Percentiles rank a stretch among this genome's conserved stretches.
Evolutionary conservation across 2,329 filamentous ascomycete genomes (phyloP).

Genomic region (Epichloe bromicola): DNA sequence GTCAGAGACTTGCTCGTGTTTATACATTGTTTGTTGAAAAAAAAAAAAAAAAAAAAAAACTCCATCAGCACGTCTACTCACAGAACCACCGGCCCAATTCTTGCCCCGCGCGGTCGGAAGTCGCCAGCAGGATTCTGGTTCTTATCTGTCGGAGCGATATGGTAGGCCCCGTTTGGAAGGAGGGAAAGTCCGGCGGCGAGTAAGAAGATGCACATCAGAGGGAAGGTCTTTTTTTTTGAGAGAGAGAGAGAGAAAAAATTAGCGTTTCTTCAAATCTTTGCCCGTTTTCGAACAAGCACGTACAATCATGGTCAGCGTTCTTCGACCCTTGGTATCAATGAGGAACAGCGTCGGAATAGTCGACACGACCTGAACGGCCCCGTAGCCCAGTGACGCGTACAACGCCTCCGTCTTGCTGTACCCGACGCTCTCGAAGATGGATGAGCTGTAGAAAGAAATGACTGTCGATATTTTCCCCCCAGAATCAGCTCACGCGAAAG

Average conservation of each 20-base stretch:
- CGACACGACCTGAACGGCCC: constrained; percentile 33
- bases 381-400: constrained; percentile 28
- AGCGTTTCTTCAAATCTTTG: neutral
- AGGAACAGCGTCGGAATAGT: constrained; percentile 18
- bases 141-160: constrained; percentile 8
- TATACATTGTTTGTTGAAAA: no score
- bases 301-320: constrained; percentile 14
- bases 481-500: neutral
- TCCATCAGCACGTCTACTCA: constrained; percentile 2
- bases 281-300: neutral
- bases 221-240: constrained; percentile 11
- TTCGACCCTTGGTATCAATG: constrained; percentile 18
- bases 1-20: neutral
- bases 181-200: constrained; percentile 14
- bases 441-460: constrained; percentile 57
- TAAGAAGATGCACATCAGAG: constrained; percentile 16
- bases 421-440: constrained; percentile 42
- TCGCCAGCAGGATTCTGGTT: constrained; percentile 8
- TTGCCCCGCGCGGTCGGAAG: constrained; percentile 7
- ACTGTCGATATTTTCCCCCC: constrained; percentile 18
- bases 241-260: no score
- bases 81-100: constrained; percentile 10
- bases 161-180: constrained; percentile 9
- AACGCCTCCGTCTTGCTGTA: constrained; percentile 36
- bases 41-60: no score